Evolutionary conservation across 2,329 filamentous ascomycete species (phyloP).

Genomic region (Phaeosphaeriaceae sp.): DNA sequence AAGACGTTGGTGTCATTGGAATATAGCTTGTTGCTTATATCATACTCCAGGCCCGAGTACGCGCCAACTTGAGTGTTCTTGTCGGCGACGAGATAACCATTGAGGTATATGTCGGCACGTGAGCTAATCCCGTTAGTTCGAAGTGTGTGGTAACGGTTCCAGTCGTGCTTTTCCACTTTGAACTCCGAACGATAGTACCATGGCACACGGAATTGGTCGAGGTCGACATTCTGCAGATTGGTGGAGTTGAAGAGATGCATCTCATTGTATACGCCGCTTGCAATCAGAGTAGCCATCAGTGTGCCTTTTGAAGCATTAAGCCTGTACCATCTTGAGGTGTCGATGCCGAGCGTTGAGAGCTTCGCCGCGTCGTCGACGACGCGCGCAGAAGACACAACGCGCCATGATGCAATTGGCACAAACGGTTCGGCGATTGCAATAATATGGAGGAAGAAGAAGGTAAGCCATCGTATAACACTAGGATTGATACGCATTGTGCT

Average conservation of each 20-base stretch:
- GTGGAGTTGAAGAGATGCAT: constrained; percentile 63
- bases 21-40: constrained; percentile 57
- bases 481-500: neutral
- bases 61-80: constrained; percentile 61
- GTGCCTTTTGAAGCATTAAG: constrained; percentile 58
- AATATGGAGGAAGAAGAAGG: constrained; percentile 2
- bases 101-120: constrained; percentile 66
- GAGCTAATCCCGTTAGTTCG: constrained; percentile 67
- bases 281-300: constrained; percentile 64
- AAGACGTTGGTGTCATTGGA: constrained; percentile 56
- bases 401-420: constrained; percentile 24
- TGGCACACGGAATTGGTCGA: constrained; percentile 58
- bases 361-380: constrained; percentile 14
- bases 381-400: constrained; percentile 23
- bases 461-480: neutral
- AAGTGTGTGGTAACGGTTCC: constrained; percentile 57
- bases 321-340: constrained; percentile 61
- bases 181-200: constrained; percentile 68
- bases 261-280: constrained; percentile 61
- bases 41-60: constrained; percentile 63
- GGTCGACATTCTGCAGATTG: constrained; percentile 56
- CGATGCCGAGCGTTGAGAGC: constrained; percentile 31
- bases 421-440: constrained; percentile 4
- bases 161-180: constrained; percentile 29
- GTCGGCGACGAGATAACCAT: constrained; percentile 60